These are phyloP conservation scores for Alternaria sp. DNA, from an alignment of 2,329 filamentous ascomycete genomes.

Conservation along the genomic window DNA sequence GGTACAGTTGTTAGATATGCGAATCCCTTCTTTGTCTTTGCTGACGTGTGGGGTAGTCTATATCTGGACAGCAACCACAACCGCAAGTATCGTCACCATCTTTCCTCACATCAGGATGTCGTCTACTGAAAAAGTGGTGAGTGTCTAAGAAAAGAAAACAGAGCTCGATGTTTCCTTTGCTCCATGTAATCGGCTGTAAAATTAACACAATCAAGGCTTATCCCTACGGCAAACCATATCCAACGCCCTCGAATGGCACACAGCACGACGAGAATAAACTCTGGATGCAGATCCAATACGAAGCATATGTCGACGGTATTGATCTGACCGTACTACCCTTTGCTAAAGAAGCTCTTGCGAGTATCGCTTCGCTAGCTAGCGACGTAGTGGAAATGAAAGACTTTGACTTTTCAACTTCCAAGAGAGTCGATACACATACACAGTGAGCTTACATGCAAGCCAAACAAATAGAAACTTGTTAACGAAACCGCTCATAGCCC, in stretches of 20 bases:
- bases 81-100: not conserved
- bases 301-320: conserved; percentile 32
- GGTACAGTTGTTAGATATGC: conserved; percentile 1
- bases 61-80: not conserved
- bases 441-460: conserved; percentile 24
- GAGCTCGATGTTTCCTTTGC: not conserved
- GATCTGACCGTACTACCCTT: conserved; percentile 45
- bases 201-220: conserved; percentile 1
- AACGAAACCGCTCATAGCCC: conserved; percentile 17
- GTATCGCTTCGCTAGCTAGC: conserved; percentile 37
- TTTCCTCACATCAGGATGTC: conserved; percentile 7
- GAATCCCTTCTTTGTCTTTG: not conserved
- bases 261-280: conserved; percentile 7
- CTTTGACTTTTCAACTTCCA: conserved; percentile 29
- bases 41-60: conserved; percentile 1
- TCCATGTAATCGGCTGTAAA: not conserved
- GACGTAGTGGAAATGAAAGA: conserved; percentile 3
- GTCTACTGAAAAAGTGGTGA: not conserved
- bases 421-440: conserved; percentile 49
- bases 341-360: conserved; percentile 38
- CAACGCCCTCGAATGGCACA: conserved; percentile 2
- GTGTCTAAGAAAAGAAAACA: not conserved
- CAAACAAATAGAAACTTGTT: not conserved
- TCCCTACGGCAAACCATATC: conserved; percentile 7
- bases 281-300: conserved; percentile 24